A percentile compares a stretch with the other conserved stretches of the same genome.
Conservation (phyloP, 805 yeast genomes). For the fission yeast (Schizosaccharomyces pombe) region DNA sequence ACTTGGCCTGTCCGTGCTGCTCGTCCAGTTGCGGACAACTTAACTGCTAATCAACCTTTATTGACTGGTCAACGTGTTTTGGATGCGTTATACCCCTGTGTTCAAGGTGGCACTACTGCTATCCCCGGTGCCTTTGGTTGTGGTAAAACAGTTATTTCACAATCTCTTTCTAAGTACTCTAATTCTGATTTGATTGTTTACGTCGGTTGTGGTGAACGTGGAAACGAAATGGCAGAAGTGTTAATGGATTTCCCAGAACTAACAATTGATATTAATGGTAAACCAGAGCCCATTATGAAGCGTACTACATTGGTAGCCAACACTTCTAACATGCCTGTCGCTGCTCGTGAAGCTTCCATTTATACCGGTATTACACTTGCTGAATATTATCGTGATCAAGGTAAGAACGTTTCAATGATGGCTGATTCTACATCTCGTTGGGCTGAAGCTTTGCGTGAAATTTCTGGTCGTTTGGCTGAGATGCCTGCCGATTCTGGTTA, state of each 20-base stretch:
- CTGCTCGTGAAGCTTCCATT: constrained; percentile 98
- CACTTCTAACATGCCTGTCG: constrained; percentile 98
- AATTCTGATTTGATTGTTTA: constrained; percentile 92
- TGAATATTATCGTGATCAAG: constrained; percentile 98
- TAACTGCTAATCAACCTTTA: constrained; percentile 82
- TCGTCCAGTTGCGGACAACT: constrained; percentile 88
- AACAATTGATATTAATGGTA: constrained; percentile 71
- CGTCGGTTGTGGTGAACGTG: constrained; percentile 87
- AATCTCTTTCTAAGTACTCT: constrained; percentile 86
- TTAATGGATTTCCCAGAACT: constrained; percentile 98
- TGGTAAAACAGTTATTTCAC: constrained; percentile 96
- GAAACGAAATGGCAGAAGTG: constrained; percentile 98
- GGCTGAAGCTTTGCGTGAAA: constrained; percentile 99
- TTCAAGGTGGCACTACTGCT: constrained; percentile 99
- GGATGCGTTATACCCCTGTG: constrained; percentile 95
- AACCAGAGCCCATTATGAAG: constrained; percentile 96
- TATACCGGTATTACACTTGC: constrained; percentile 97
- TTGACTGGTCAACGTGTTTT: constrained; percentile 97
- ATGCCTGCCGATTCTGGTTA: constrained; percentile 99
- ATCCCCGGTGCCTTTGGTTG: constrained; percentile 99
- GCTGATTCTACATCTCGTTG: constrained; percentile 99
- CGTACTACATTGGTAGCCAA: constrained; percentile 97
- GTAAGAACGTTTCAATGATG: constrained; percentile 96
- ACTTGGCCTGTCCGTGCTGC: constrained; percentile 99
- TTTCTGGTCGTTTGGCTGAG: constrained; percentile 98